Evolutionary conservation across 73 alveolate species (phyloP).

Genomic region (Symbiodinium pilosum): DNA sequence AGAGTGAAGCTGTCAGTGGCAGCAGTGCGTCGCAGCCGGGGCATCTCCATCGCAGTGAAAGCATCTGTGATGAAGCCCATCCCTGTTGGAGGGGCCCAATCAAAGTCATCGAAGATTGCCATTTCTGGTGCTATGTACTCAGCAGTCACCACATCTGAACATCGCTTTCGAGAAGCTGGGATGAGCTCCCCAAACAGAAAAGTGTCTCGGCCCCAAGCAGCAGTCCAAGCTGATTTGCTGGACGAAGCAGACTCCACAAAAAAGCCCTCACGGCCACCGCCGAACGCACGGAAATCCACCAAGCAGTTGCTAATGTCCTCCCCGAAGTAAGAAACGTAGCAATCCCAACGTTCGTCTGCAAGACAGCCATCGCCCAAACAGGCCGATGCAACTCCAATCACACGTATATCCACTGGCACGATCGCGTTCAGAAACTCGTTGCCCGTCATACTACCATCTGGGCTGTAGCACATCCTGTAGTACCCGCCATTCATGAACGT

Average conservation of each 20-base stretch:
- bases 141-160: conserved; percentile 28
- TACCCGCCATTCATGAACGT: conserved; percentile 78
- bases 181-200: background rate
- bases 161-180: background rate
- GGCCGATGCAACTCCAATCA: conserved; percentile 49
- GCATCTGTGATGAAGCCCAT: conserved; percentile 58
- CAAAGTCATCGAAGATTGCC: conserved; percentile 19
- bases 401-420: conserved; percentile 44
- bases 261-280: conserved; percentile 27
- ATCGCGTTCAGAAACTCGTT: conserved; percentile 29
- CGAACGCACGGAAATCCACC: conserved; percentile 24
- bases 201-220: conserved; percentile 14
- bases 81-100: conserved; percentile 27
- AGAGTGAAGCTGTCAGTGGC: conserved; percentile 41
- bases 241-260: conserved; percentile 15
- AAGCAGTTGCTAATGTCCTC: conserved; percentile 40
- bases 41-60: conserved; percentile 43
- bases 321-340: conserved; percentile 33
- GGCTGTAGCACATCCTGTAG: conserved; percentile 83
- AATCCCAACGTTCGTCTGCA: conserved; percentile 7
- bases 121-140: conserved; percentile 24
- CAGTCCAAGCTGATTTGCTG: conserved; percentile 67
- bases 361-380: conserved; percentile 47
- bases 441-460: conserved; percentile 71
- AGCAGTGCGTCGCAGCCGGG: background rate